phyloP scores from a whole-genome alignment of 257 asterid species.

The Salvia rosmarinus region DNA sequence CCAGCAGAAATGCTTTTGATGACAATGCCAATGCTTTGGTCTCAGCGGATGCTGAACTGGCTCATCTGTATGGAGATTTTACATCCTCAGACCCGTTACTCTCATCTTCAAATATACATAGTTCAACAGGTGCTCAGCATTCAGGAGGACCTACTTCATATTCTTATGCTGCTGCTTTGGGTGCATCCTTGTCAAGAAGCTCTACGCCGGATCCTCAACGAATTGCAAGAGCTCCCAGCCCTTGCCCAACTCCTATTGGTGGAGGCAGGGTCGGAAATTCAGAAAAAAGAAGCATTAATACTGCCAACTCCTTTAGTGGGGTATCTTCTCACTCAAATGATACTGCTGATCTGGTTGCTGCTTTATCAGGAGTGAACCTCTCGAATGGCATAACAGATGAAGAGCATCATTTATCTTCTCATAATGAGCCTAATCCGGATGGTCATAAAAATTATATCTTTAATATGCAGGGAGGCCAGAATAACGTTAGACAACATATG shows the following conservation, averaged over 20 bases:
- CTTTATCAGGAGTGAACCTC: constrained; percentile 81
- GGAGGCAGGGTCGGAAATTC: constrained; percentile 63
- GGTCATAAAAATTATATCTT: constrained; percentile 58
- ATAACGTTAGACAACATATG: constrained; percentile 54
- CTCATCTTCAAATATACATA: constrained; percentile 51
- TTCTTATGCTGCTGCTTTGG: constrained; percentile 93
- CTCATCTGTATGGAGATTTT: constrained; percentile 57
- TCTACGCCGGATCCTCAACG: constrained; percentile 93
- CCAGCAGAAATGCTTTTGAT: constrained; percentile 77
- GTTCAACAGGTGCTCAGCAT: constrained; percentile 56
- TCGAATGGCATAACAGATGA: constrained; percentile 60
- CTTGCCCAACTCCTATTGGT: constrained; percentile 89
- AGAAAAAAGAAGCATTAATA: constrained; percentile 66
- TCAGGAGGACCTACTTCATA: constrained; percentile 59
- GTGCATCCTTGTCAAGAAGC: constrained; percentile 90
- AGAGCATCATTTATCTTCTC: constrained; percentile 50
- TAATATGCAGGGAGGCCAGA: constrained; percentile 64
- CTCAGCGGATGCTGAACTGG: constrained; percentile 67
- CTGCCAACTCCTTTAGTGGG: constrained; percentile 62
- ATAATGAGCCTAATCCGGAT: constrained; percentile 46
- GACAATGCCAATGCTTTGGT: constrained; percentile 53
- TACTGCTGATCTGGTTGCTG: constrained; percentile 69
- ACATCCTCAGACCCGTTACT: constrained; percentile 53
- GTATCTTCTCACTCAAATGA: constrained; percentile 58
- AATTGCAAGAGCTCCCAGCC: constrained; percentile 86